These are phyloP conservation scores for Phialemonium atrogriseum DNA, from an alignment of 2,329 filamentous ascomycete genomes.

Conservation along the genomic window DNA sequence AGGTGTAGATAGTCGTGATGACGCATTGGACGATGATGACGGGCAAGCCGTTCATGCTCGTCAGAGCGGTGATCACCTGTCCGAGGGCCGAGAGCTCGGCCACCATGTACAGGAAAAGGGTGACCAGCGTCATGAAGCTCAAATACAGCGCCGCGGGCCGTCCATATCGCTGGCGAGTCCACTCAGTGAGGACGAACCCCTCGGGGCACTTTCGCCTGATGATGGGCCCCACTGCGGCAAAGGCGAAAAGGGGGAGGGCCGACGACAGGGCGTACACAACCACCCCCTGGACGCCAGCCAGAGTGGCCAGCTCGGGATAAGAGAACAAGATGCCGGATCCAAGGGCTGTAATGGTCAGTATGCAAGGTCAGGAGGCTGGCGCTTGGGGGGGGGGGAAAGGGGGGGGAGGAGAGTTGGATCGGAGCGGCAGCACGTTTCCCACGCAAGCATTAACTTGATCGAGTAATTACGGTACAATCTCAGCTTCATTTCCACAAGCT, in stretches of 20 bases:
- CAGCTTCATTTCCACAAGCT: constrained; percentile 58
- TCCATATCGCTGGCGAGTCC: constrained; percentile 74
- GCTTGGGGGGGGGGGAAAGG: constrained; percentile 15
- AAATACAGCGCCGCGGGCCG: constrained; percentile 61
- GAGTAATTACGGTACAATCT: constrained; percentile 94
- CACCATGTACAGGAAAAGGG: constrained; percentile 81
- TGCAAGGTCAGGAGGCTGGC: too few species aligned
- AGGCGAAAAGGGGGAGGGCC: constrained; percentile 63
- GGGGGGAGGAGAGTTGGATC: constrained; percentile 25
- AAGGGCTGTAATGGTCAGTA: constrained; percentile 56
- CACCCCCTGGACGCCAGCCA: constrained; percentile 70
- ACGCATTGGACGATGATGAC: constrained; percentile 70
- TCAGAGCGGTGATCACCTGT: constrained; percentile 67
- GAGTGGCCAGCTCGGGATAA: constrained; percentile 72
- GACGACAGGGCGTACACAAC: constrained; percentile 69
- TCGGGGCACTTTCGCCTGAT: constrained; percentile 74
- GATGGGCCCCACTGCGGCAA: constrained; percentile 66
- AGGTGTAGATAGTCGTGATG: constrained; percentile 77
- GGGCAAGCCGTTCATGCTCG: constrained; percentile 65
- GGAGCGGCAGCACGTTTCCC: constrained; percentile 93
- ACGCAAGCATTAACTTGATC: constrained; percentile 99
- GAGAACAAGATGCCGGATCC: constrained; percentile 78
- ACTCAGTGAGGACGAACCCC: constrained; percentile 78
- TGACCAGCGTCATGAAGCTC: constrained; percentile 70
- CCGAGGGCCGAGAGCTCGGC: constrained; percentile 74